Base-by-base conservation (phyloP, 2,329 filamentous ascomycete genomes). In the Cladosporium sp. region DNA sequence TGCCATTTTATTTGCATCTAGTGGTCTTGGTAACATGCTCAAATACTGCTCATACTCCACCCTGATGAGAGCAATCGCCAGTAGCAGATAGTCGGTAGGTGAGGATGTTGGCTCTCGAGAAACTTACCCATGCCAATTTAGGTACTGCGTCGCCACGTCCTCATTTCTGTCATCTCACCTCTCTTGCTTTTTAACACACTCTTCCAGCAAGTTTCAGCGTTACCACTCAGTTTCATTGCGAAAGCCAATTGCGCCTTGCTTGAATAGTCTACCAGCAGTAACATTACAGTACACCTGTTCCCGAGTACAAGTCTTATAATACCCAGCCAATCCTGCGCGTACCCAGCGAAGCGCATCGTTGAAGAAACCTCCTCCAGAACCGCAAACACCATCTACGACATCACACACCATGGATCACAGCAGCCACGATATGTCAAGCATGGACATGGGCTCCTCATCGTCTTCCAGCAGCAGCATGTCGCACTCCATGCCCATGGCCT, bases 401-500 rank as follows among this genome's bases (percentile, higher is more conserved):
- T 31, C 10, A 29, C 28, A 44, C 50, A 55, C 50, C 21, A 40
- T 55, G 33, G n/a, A 56, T 16, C 29, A 50, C 29, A 35, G 28
- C 52, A 28, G 56, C 49, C 63, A 65, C 46, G 57, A 62, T 31
- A 69, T 69, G 68, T 57, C 49, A 3, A 56, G 60, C 46, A 65
- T 65, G 60, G 61, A 66, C 35, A 62, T 59, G 49, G 33, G 66
- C 31, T 11, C 31, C 44, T 52, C 50, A 37, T 66, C 62, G 8
- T 66, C 65, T 5, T 59, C 57, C 59, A 52, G 50, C 16, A 44
- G 29, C 53, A 59, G 23, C 26, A 70, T 67, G 67, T 62, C 64
- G 56, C 73, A 75, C 69, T 68, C 69, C 58, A 87, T 86, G 85
- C 71, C 75, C 55, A 86, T 86, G 84, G 78, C 80, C 67, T 95